Conservation (phyloP, 2,329 filamentous ascomycete genomes). For the Fusarium sp. region DNA sequence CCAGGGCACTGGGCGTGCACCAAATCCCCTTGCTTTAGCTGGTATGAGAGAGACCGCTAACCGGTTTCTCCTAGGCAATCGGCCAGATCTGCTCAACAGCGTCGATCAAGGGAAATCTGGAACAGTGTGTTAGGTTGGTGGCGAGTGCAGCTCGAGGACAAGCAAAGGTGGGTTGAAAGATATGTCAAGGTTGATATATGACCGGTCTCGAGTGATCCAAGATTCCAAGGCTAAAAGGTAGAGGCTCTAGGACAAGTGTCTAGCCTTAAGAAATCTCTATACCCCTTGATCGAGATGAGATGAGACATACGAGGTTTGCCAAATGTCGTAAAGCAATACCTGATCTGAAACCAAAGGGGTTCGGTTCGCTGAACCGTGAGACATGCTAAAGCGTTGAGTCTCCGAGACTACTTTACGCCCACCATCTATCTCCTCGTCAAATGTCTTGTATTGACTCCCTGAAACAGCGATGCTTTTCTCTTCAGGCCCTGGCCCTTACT, state of each 20-base stretch:
- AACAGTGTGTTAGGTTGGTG: constrained; percentile 77
- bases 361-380: constrained; percentile 31
- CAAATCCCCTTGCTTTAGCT: constrained; percentile 25
- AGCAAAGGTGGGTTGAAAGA: constrained; percentile 70
- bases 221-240: background rate
- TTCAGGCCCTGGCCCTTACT: constrained; percentile 13
- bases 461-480: constrained; percentile 29
- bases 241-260: constrained; percentile 11
- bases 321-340: constrained; percentile 7
- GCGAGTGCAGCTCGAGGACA: constrained; percentile 77
- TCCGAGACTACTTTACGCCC: constrained; percentile 21
- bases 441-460: constrained; percentile 5
- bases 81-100: constrained; percentile 90
- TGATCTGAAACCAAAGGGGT: constrained; percentile 14
- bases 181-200: constrained; percentile 4
- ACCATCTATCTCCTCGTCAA: background rate
- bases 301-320: constrained; percentile 5
- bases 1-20: constrained; percentile 4
- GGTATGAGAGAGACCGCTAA: constrained; percentile 26
- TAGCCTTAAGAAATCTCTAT: constrained; percentile 11
- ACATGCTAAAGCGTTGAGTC: constrained; percentile 29
- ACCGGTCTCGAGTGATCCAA: constrained; percentile 3
- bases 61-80: constrained; percentile 68
- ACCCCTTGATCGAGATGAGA: constrained; percentile 33
- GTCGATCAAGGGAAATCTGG: constrained; percentile 79